Base-by-base conservation (phyloP, 2,329 filamentous ascomycete genomes). In the Scedosporium minutisporum region DNA sequence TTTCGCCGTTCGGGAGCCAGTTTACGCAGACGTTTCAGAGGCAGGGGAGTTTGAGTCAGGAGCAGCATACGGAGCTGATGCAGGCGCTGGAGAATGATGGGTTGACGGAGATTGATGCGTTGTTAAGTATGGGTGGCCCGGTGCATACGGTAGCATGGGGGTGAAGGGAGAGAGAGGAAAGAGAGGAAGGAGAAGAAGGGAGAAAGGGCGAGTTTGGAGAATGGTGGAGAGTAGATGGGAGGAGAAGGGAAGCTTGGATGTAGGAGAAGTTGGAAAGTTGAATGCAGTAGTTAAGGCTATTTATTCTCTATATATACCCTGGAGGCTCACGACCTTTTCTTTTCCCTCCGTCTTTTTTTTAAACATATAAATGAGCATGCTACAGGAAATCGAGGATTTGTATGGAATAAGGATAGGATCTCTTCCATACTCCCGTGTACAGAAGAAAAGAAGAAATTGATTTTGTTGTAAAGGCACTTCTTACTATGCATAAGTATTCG, bases 51-150 rank as follows among this genome's bases (percentile, higher is more conserved):
- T 77, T 96, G 38, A 93, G 87, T 64, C 88, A 92, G 66, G 84
- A 91, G 69, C 90, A 96, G 73, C 91, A 95, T 74, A 76, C 87
- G 65, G 90, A 96, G 76, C 78, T 96, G 44, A 91, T 96, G 88
- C 85, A 87, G 62, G 86, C 87, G 58, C 80, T 96, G 41, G 89
- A 95, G 72, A 89, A 78, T 67, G 83, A 88, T 66, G 86, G 85
- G 0, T 76, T 87, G 70, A 77, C 76, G 27, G 85, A 87, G 60
- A 87, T 88, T 67, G 81, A 87, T 66, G 78, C 79, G 14, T 84
- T 85, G 63, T 73, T 88, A 67, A 84, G 74, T 60, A 75, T 75
- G 74, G 33, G 64, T 62, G 4, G 62, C 61, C 55, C 63, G 73
- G 72, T 62, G 62, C 14, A 64, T 44, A 16, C 61, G 58, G 12